phyloP scores from a whole-genome alignment of 192 early-diverging fungal genomes.

The Umbelopsis sp. region DNA sequence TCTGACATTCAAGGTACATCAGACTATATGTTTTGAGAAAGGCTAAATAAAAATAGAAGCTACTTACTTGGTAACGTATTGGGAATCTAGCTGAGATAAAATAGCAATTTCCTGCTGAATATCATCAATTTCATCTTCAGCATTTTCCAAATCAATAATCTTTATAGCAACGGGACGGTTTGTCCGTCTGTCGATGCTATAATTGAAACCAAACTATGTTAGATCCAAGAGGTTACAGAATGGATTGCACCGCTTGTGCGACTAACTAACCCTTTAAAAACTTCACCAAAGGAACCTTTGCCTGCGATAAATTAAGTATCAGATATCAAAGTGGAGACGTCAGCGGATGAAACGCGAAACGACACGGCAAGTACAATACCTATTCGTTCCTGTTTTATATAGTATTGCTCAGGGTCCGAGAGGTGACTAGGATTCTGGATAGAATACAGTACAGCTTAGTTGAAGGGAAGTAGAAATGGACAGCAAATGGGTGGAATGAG shows the following conservation, averaged over 20 bases:
- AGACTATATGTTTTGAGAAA: not conserved
- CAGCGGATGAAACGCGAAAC: slow-evolving; percentile 16
- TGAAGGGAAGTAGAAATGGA: not conserved
- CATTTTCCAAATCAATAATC: slow-evolving; percentile 94
- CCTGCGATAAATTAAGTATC: slow-evolving; percentile 30
- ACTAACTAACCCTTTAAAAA: slow-evolving; percentile 81
- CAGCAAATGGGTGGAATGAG: not conserved
- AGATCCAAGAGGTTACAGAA: not conserved
- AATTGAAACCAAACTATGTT: not conserved
- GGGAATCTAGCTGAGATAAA: slow-evolving; percentile 89
- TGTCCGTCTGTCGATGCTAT: slow-evolving; percentile 65
- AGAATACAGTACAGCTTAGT: not conserved
- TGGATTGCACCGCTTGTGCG: too few species aligned
- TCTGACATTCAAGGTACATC: slow-evolving; percentile 32
- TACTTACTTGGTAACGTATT: slow-evolving; percentile 73
- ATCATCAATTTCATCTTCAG: slow-evolving; percentile 98
- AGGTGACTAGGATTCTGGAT: slow-evolving; percentile 33
- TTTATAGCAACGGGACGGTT: slow-evolving; percentile 91
- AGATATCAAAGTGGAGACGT: not conserved
- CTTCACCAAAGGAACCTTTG: slow-evolving; percentile 83
- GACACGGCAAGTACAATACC: slow-evolving; percentile 42
- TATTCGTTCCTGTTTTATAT: slow-evolving; percentile 68
- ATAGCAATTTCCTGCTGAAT: slow-evolving; percentile 98
- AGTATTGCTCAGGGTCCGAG: slow-evolving; percentile 65
- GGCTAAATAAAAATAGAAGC: not conserved